Evolutionary conservation across 495 filamentous ascomycete species (phyloP), one percentile per base, ranked within the genome.

Genomic region (Xylaria scruposa): DNA sequence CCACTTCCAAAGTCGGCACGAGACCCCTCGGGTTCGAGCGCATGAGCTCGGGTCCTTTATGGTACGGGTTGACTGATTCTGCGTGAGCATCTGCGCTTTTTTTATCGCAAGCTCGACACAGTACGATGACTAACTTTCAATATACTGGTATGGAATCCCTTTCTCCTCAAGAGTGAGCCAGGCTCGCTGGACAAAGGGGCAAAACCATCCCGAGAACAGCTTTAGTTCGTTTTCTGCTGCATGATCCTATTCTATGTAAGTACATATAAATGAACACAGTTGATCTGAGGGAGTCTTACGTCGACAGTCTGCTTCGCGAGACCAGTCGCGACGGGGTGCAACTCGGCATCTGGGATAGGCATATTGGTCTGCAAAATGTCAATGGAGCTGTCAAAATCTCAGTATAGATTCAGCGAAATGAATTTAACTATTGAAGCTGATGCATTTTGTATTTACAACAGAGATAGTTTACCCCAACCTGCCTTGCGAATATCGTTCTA

Each of bases 141-240:
- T 86, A 73, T 90, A 91, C 76, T 91, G 83, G 75, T 90, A 91
- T 17, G 88, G 89, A 53, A 90, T 88, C 17, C 84, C 70, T 76
- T 91, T 91, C 78, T 91, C 89, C 76, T 90, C 88, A 44, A 91
- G 84, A 10, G 85, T 84, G 47, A 87, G 81, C 85, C 87, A 90
- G n/a, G 84, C 84, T 10, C 88, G 83, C 76, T 91, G 88, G 12
- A 90, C 83, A 68, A 82, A 87, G 67, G 83, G 83, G 74, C 82
- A 87, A 77, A 90, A 91, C 88, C 88, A 92, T 76, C 87, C 89
- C 8, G 86, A 81, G 81, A 89, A 91, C n/a, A 91, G 78, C 76
- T 89, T 89, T 51, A 91, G 75, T n/a, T 83, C 81, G 72, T 88
- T 81, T 58, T 85, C 82, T 62, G 80, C 75, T 61, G 84, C 75